These are phyloP conservation scores for Scleroderma bovista DNA, from an alignment of 768 basidiomycete genomes.

Conservation along the genomic window DNA sequence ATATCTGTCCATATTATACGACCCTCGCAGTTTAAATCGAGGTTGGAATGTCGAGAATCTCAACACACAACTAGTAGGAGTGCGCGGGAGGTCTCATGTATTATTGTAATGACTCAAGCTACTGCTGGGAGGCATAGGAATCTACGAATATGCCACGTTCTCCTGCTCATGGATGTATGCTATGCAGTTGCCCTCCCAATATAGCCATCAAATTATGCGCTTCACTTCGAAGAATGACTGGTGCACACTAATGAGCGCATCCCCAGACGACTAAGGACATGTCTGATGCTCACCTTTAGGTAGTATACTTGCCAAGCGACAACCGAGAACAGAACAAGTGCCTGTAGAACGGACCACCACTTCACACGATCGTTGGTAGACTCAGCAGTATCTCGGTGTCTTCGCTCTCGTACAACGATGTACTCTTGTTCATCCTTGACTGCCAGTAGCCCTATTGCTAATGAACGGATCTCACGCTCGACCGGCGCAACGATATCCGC, in stretches of 20 bases:
- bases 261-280: neutral
- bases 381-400: conserved; percentile 92
- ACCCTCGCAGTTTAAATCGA: neutral
- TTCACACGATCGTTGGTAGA: conserved; percentile 93
- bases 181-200: conserved; percentile 3
- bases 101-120: too few species aligned
- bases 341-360: conserved; percentile 97
- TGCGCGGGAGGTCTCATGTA: too few species aligned
- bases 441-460: conserved; percentile 74
- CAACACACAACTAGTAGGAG: too few species aligned
- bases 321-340: conserved; percentile 78
- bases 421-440: conserved; percentile 99
- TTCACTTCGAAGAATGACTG: conserved; percentile 90
- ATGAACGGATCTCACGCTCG: conserved; percentile 86
- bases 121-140: too few species aligned
- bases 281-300: conserved; percentile 58
- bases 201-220: conserved; percentile 65
- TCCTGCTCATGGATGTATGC: neutral
- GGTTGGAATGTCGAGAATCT: too few species aligned
- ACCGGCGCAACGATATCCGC: conserved; percentile 87
- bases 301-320: conserved; percentile 99
- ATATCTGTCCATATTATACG: conserved; percentile 1
- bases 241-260: conserved; percentile 3
- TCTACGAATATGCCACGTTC: neutral
- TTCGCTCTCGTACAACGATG: conserved; percentile 88